A percentile compares a stretch with the other conserved stretches of the same genome.
Conservation (phyloP, 1,284 basidiomycete species). For the Sparassis latifolia region DNA sequence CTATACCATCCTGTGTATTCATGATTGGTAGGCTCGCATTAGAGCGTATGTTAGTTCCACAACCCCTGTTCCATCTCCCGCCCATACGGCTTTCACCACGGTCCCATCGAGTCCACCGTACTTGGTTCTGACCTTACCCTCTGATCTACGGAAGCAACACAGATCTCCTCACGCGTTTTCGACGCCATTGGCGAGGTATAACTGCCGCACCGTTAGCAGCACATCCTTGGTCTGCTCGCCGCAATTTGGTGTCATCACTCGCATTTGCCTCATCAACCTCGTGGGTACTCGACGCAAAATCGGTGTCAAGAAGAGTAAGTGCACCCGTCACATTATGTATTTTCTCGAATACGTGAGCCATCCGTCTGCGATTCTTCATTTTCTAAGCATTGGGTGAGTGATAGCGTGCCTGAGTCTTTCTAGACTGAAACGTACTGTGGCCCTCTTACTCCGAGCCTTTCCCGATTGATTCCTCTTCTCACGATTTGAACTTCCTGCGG, state of each 20-base stretch:
- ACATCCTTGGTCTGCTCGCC: neutral
- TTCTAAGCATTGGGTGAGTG: neutral
- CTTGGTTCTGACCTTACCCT: too few species aligned
- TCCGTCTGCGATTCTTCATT: neutral
- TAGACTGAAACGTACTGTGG: neutral
- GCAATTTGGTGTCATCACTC: neutral
- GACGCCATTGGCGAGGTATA: neutral
- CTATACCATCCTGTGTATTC: too few species aligned
- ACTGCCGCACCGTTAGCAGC: neutral
- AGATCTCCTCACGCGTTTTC: neutral
- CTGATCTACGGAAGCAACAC: too few species aligned
- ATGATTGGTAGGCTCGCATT: too few species aligned
- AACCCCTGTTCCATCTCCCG: too few species aligned
- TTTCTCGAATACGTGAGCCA: neutral
- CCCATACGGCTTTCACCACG: too few species aligned
- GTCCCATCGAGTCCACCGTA: too few species aligned
- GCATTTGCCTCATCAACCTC: neutral
- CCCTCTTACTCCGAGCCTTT: neutral
- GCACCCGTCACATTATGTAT: neutral
- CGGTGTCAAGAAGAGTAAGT: neutral
- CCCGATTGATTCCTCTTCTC: neutral
- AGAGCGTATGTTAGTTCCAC: too few species aligned
- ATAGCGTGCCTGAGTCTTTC: neutral
- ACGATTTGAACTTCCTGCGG: neutral
- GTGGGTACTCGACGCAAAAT: neutral